phyloP scores from a whole-genome alignment of 495 filamentous ascomycete genomes.

The Trichoderma reesei region DNA sequence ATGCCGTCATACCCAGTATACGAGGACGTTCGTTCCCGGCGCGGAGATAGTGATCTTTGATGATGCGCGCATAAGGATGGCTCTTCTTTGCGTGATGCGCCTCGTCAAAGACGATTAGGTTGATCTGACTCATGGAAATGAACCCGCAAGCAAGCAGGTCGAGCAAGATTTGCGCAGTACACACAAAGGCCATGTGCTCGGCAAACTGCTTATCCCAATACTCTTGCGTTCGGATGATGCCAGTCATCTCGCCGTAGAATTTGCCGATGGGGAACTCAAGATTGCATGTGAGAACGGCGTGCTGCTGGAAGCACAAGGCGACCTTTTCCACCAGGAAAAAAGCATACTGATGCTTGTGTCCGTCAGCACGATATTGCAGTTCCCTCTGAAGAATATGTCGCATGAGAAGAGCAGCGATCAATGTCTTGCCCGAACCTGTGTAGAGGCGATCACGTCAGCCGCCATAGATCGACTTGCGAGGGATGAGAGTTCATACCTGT shows the following conservation, averaged over 20 bases:
- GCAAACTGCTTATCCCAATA: slow-evolving; percentile 60
- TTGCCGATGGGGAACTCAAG: slow-evolving; percentile 71
- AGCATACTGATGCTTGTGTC: slow-evolving; percentile 52
- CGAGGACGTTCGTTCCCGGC: slow-evolving; percentile 44
- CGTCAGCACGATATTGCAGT: slow-evolving; percentile 52
- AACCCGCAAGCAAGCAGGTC: slow-evolving; percentile 72
- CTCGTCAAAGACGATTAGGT: slow-evolving; percentile 90
- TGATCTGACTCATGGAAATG: slow-evolving; percentile 75
- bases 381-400: slow-evolving; percentile 70
- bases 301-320: slow-evolving; percentile 84
- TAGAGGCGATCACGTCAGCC: neutral
- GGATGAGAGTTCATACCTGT: slow-evolving; percentile 48
- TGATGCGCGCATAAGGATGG: slow-evolving; percentile 85
- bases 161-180: slow-evolving; percentile 80
- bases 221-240: slow-evolving; percentile 47
- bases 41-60: slow-evolving; percentile 70
- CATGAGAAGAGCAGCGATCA: slow-evolving; percentile 85
- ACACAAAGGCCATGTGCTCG: slow-evolving; percentile 81
- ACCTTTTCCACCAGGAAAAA: slow-evolving; percentile 93
- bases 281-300: slow-evolving; percentile 72
- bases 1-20: slow-evolving; percentile 96
- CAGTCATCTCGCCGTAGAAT: slow-evolving; percentile 58
- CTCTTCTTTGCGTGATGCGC: slow-evolving; percentile 95
- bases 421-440: slow-evolving; percentile 88
- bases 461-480: neutral